Percentiles rank a stretch among this genome's conserved stretches.
Conservation (phyloP, 768 basidiomycete species). For the Podaxis carcinomalis region DNA sequence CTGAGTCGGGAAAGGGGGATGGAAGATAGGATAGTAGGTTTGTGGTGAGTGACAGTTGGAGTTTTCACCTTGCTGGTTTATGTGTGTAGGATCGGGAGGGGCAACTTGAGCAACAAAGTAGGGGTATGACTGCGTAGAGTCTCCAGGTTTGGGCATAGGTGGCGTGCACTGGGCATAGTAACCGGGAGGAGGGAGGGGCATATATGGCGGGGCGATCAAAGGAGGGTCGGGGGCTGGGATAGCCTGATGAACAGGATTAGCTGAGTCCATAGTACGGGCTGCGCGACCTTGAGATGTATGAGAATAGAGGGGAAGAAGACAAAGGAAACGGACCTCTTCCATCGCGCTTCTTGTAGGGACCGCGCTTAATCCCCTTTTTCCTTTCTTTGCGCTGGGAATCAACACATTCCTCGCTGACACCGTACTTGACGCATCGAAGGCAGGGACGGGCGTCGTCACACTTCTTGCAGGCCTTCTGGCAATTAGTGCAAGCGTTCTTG, state of each 20-base stretch:
- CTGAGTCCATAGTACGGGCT: slow-evolving; percentile 48
- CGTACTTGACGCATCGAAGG: slow-evolving; percentile 89
- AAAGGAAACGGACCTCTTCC: slow-evolving; percentile 62
- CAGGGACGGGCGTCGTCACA: slow-evolving; percentile 91
- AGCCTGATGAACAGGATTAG: slow-evolving; percentile 33
- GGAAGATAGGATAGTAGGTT: slow-evolving; percentile 6
- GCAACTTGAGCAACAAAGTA: slow-evolving; percentile 39
- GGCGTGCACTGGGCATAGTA: slow-evolving; percentile 55
- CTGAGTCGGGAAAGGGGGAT: slow-evolving; percentile 6
- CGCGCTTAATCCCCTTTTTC: slow-evolving; percentile 82
- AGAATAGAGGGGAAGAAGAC: slow-evolving; percentile 6
- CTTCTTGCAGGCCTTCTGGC: slow-evolving; percentile 90
- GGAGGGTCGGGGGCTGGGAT: slow-evolving; percentile 26
- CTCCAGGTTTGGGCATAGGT: slow-evolving; percentile 48
- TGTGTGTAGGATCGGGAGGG: slow-evolving; percentile 33
- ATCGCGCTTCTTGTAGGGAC: slow-evolving; percentile 95
- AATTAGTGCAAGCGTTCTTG: slow-evolving; percentile 89
- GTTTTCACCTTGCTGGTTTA: neutral
- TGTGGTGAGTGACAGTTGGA: neutral
- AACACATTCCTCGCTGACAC: slow-evolving; percentile 79
- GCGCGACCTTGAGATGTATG: slow-evolving; percentile 41
- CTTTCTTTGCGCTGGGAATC: slow-evolving; percentile 92
- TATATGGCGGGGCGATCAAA: slow-evolving; percentile 45
- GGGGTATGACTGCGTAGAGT: slow-evolving; percentile 45
- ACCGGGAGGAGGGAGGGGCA: slow-evolving; percentile 47